A percentile compares a stretch with the other conserved stretches of the same genome.
Evolutionary conservation across 768 basidiomycete species (phyloP).

Genomic region (Suillus spraguei): DNA sequence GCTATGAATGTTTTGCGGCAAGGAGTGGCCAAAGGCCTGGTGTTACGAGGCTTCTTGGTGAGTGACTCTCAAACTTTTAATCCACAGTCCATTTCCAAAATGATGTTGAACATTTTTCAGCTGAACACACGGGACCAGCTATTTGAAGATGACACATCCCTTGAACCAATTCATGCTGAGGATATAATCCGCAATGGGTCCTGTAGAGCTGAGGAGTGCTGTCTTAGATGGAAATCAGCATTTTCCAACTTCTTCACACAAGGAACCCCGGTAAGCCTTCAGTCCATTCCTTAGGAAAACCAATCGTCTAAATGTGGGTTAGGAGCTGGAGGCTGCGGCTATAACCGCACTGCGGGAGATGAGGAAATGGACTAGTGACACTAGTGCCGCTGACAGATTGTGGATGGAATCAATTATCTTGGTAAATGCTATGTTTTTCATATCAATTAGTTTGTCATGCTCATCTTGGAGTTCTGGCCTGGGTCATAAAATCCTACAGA

Average conservation of each 20-base stretch:
- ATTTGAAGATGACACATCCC: background rate
- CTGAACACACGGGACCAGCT: background rate
- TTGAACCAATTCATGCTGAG: background rate
- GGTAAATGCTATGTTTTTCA: background rate
- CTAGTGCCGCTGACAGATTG: background rate
- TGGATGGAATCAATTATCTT: background rate
- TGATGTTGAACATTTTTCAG: background rate
- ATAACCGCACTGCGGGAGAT: background rate
- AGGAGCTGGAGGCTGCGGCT: background rate
- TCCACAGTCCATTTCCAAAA: background rate
- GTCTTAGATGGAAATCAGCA: background rate
- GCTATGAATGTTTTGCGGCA: background rate
- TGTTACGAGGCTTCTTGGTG: background rate
- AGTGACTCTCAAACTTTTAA: background rate
- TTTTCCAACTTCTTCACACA: background rate
- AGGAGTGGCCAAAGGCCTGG: background rate
- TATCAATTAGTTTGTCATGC: background rate
- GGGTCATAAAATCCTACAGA: background rate
- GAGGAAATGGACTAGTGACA: background rate
- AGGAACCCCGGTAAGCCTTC: background rate
- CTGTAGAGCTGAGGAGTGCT: background rate
- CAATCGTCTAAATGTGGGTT: background rate
- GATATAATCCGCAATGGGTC: background rate
- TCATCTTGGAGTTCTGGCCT: background rate
- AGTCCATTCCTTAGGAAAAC: background rate